A percentile compares a stretch with the other conserved stretches of the same genome.
Evolutionary conservation across 2,329 filamentous ascomycete genomes (phyloP).

Genomic region (Aspergillus niger): DNA sequence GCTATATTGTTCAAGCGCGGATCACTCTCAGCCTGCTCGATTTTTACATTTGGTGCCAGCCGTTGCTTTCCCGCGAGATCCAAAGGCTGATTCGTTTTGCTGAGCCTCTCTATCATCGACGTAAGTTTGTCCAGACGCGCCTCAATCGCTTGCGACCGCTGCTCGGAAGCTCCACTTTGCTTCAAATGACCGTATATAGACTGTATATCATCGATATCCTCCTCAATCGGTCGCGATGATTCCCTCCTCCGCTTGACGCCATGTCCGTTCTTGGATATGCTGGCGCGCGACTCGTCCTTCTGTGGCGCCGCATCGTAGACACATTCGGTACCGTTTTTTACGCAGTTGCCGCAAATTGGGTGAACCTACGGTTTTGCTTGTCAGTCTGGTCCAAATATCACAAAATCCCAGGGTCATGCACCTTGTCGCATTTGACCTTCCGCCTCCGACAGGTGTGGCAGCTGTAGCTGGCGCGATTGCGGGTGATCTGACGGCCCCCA

Average conservation of each 20-base stretch:
- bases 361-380: slow-evolving; percentile 36
- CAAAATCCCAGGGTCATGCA: slow-evolving; percentile 7
- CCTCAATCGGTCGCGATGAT: slow-evolving; percentile 29
- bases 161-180: slow-evolving; percentile 28
- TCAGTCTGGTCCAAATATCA: background rate
- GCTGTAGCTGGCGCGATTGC: slow-evolving; percentile 50
- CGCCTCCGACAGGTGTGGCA: slow-evolving; percentile 50
- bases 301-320: slow-evolving; percentile 41
- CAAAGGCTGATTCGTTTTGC: slow-evolving; percentile 34
- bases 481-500: slow-evolving; percentile 48
- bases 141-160: slow-evolving; percentile 44
- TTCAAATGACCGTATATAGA: slow-evolving; percentile 34
- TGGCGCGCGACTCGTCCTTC: slow-evolving; percentile 24
- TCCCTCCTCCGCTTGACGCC: slow-evolving; percentile 41
- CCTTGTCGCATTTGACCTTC: slow-evolving; percentile 53
- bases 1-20: slow-evolving; percentile 19
- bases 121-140: slow-evolving; percentile 47
- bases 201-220: slow-evolving; percentile 37
- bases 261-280: slow-evolving; percentile 23
- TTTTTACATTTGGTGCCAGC: slow-evolving; percentile 18
- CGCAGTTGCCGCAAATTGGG: slow-evolving; percentile 49
- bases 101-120: slow-evolving; percentile 48
- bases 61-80: slow-evolving; percentile 28
- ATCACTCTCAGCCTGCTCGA: slow-evolving; percentile 23
- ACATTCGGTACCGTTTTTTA: slow-evolving; percentile 47